These are phyloP conservation scores for Phaeosphaeria sp. DNA, from an alignment of 2,329 filamentous ascomycete genomes.

Conservation along the genomic window DNA sequence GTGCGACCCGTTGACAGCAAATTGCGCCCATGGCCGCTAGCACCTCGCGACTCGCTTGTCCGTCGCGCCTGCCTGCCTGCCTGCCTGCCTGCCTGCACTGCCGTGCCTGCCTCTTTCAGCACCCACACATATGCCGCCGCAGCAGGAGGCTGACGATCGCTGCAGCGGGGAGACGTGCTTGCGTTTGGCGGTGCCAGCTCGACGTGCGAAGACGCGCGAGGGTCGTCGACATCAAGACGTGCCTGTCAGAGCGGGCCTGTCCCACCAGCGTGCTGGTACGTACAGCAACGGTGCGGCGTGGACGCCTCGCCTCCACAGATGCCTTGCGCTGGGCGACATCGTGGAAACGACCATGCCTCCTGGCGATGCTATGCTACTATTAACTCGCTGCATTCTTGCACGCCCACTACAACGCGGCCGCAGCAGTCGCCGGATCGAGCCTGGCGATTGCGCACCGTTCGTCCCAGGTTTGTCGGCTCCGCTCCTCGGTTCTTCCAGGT, in stretches of 20 bases:
- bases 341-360: background rate
- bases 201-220: too few species aligned
- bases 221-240: background rate
- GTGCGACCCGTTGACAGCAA: slow-evolving; percentile 24
- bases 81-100: slow-evolving; percentile 11
- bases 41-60: background rate
- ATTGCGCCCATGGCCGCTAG: slow-evolving; percentile 18
- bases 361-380: background rate
- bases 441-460: slow-evolving; percentile 29
- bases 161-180: background rate
- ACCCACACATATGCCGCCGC: background rate
- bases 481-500: slow-evolving; percentile 17
- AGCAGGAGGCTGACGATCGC: background rate
- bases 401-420: background rate
- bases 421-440: slow-evolving; percentile 22
- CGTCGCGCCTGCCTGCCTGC: slow-evolving; percentile 13
- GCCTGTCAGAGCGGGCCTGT: background rate
- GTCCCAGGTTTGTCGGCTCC: slow-evolving; percentile 31
- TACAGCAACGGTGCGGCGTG: slow-evolving; percentile 1
- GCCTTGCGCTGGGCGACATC: slow-evolving; percentile 2
- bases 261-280: background rate
- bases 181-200: too few species aligned
- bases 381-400: background rate
- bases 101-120: slow-evolving; percentile 1
- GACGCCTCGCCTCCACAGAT: slow-evolving; percentile 4